Evolutionary conservation across 2,329 filamentous ascomycete genomes (phyloP).

Genomic region (Fusarium longipes): DNA sequence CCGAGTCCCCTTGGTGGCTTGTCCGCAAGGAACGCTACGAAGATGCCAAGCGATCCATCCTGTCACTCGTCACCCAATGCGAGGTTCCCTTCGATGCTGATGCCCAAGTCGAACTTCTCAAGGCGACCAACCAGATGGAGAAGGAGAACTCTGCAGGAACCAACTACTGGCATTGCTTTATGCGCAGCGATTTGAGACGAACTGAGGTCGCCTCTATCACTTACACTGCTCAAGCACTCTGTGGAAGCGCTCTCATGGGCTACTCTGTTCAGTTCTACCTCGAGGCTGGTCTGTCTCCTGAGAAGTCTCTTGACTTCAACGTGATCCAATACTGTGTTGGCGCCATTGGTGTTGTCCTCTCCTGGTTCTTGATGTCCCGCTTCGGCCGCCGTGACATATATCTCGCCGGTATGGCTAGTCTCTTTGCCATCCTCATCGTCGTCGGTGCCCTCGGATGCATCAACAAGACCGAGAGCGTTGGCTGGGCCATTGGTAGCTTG

Average conservation of each 20-base stretch:
- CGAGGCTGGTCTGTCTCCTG: conserved; percentile 4
- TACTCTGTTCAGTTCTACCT: conserved; percentile 22
- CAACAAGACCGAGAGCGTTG: conserved; percentile 52
- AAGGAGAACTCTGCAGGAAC: conserved; percentile 27
- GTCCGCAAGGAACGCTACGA: conserved; percentile 55
- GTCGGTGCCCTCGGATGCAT: conserved; percentile 53
- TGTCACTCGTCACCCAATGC: conserved; percentile 5
- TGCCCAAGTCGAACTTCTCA: conserved; percentile 62
- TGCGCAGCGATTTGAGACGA: conserved; percentile 21
- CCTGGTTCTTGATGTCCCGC: conserved; percentile 22
- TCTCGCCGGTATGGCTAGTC: conserved; percentile 1
- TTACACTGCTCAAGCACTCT: conserved; percentile 16
- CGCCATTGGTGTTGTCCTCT: conserved; percentile 7
- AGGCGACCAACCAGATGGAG: conserved; percentile 24
- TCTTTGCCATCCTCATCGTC: conserved; percentile 7
- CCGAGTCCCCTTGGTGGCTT: conserved; percentile 63
- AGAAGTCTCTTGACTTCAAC: conserved; percentile 18
- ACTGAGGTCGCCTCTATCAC: conserved; percentile 16
- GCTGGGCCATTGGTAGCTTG: conserved; percentile 59
- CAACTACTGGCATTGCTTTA: conserved; percentile 29
- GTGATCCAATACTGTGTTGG: conserved; percentile 23
- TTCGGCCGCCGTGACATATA: conserved; percentile 20
- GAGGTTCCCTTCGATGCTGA: conserved; percentile 16
- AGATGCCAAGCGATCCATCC: conserved; percentile 52
- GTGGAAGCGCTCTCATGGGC: conserved; percentile 20